Conservation (phyloP, 805 yeast species). For the Candida manassasensis region DNA sequence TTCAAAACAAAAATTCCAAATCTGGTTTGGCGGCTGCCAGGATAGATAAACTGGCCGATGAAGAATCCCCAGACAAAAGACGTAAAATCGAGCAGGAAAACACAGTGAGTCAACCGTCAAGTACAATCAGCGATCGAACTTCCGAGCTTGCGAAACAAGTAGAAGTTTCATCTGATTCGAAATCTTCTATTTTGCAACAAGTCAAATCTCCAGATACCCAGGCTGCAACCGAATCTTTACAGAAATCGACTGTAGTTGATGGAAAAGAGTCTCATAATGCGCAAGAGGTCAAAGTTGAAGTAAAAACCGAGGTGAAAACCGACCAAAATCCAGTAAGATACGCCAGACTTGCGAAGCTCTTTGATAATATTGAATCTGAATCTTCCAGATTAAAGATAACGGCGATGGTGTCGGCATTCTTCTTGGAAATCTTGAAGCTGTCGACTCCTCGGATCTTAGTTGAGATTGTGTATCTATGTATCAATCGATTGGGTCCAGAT, state of each 20-base stretch:
- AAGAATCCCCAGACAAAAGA: background rate
- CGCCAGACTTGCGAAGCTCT: conserved; percentile 52
- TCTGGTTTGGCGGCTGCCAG: background rate
- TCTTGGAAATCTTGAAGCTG: conserved; percentile 54
- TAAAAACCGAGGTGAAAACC: background rate
- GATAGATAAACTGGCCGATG: background rate
- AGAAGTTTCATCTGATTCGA: too few relatives aligned
- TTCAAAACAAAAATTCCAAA: background rate
- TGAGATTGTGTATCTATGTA: conserved; percentile 75
- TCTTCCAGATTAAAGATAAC: conserved; percentile 81
- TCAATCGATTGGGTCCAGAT: conserved; percentile 90
- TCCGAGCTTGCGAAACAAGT: too few relatives aligned
- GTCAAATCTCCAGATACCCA: too few relatives aligned
- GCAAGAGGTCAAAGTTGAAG: background rate
- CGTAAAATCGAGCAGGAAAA: background rate
- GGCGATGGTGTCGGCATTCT: conserved; percentile 68
- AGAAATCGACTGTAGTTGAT: too few relatives aligned
- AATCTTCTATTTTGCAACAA: too few relatives aligned
- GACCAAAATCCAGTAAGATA: conserved; percentile 19
- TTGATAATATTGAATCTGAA: conserved; percentile 74
- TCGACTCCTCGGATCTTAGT: conserved; percentile 46
- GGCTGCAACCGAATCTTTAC: too few relatives aligned
- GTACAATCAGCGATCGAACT: too few relatives aligned
- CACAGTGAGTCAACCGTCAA: too few relatives aligned
- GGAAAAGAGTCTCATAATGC: too few relatives aligned